Conservation (phyloP, 2,329 filamentous ascomycete species). For the Alternaria brassicicola region DNA sequence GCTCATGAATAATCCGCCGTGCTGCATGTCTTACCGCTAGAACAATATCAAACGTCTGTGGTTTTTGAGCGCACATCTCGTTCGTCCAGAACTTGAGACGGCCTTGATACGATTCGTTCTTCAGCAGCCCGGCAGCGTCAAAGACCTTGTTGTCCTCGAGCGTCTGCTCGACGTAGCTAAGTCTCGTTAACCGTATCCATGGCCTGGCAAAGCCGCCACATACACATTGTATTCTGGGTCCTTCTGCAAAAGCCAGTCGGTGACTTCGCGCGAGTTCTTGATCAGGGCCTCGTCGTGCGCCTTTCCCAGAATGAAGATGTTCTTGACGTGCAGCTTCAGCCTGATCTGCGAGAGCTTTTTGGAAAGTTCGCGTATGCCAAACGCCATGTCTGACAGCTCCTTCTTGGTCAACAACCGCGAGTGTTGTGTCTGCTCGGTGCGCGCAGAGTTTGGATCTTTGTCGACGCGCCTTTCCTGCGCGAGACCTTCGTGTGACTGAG, state of each 20-base stretch:
- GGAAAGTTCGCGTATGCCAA: constrained; percentile 89
- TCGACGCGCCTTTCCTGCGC: constrained; percentile 49
- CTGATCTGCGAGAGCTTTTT: constrained; percentile 83
- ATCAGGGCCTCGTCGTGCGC: constrained; percentile 85
- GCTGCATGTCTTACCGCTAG: constrained; percentile 65
- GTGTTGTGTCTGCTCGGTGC: constrained; percentile 52
- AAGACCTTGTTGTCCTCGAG: constrained; percentile 75
- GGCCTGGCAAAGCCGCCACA: constrained; percentile 14
- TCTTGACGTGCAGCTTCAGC: constrained; percentile 79
- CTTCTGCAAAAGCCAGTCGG: constrained; percentile 78
- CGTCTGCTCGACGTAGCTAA: constrained; percentile 73
- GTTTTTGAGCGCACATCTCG: constrained; percentile 74
- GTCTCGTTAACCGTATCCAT: constrained; percentile 2
- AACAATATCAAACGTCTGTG: constrained; percentile 91
- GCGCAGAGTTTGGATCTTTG: constrained; percentile 47
- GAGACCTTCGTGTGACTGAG: constrained; percentile 42
- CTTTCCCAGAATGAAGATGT: constrained; percentile 89
- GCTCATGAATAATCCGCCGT: background rate
- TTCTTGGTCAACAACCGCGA: constrained; percentile 90
- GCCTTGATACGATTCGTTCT: constrained; percentile 61
- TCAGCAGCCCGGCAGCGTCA: constrained; percentile 70
- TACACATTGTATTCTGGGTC: constrained; percentile 78
- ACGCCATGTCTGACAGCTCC: constrained; percentile 95
- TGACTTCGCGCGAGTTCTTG: constrained; percentile 74
- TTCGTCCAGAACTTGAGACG: constrained; percentile 84